Conservation (phyloP, 176 grass and related monocot species). For the Raddia guianensis region DNA sequence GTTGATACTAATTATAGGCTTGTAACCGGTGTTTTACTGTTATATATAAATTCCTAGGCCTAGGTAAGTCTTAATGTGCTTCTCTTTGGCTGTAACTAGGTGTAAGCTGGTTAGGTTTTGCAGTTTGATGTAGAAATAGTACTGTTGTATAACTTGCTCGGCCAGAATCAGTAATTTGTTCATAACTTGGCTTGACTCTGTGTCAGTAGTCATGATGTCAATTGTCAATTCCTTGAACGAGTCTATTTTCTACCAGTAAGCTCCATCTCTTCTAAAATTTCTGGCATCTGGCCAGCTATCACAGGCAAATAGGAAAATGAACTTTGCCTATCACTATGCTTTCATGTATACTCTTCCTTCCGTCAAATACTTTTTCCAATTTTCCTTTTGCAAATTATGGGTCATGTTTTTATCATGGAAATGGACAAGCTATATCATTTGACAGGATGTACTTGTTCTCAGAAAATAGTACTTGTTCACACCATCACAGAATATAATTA, state of each 20-base stretch:
- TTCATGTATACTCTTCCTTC: not conserved
- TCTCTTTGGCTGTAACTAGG: no score
- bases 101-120: no score
- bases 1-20: conserved; percentile 6
- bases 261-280: conserved; percentile 13
- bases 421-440: conserved; percentile 6
- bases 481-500: not conserved
- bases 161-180: not conserved
- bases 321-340: not conserved
- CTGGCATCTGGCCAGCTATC: not conserved
- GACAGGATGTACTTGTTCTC: conserved; percentile 3
- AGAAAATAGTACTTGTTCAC: not conserved
- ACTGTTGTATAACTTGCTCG: not conserved
- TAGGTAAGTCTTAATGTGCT: no score
- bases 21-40: not conserved
- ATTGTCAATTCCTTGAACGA: conserved; percentile 16
- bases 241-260: not conserved
- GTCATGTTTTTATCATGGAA: not conserved
- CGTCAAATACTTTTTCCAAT: not conserved
- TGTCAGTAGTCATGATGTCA: not conserved
- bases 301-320: conserved; percentile 22
- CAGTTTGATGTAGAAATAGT: no score
- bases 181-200: not conserved
- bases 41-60: not conserved
- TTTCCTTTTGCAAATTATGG: conserved; percentile 17